Conservation (phyloP, 768 basidiomycete genomes). For the Boletus rubropictus region DNA sequence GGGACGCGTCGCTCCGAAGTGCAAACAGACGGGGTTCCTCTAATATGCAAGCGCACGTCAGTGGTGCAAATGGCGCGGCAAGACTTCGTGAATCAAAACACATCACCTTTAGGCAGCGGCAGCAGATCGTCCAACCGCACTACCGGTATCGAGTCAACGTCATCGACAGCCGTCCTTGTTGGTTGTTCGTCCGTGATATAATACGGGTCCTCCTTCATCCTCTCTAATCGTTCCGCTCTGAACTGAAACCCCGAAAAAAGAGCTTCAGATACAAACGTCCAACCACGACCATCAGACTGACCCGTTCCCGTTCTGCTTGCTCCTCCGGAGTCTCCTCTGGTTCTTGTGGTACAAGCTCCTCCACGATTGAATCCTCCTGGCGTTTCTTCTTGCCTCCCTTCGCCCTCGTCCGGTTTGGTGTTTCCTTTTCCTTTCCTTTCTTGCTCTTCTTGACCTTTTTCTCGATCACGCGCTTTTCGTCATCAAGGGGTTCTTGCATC, state of each 20-base stretch:
- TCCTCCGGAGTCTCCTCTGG: constrained; percentile 55
- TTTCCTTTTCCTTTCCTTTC: constrained; percentile 44
- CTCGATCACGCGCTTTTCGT: constrained; percentile 34
- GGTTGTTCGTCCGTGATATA: constrained; percentile 70
- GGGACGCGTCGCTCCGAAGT: constrained; percentile 37
- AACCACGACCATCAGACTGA: constrained; percentile 28
- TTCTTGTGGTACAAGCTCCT: constrained; percentile 36
- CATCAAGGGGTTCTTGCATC: constrained; percentile 29
- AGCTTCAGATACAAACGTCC: constrained; percentile 1
- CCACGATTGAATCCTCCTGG: constrained; percentile 18
- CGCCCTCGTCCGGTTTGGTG: constrained; percentile 19
- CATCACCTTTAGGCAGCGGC: constrained; percentile 31
- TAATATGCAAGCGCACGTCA: constrained; percentile 19
- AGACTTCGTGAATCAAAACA: background rate
- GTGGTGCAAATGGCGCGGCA: constrained; percentile 1
- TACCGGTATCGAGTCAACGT: constrained; percentile 90
- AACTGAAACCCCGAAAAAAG: constrained; percentile 40
- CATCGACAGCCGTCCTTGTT: constrained; percentile 38
- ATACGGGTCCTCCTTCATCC: constrained; percentile 83
- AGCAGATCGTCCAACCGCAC: constrained; percentile 74
- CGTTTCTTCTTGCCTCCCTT: constrained; percentile 45
- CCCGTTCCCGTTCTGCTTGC: constrained; percentile 54
- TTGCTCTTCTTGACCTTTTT: constrained; percentile 39
- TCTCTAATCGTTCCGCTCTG: constrained; percentile 68
- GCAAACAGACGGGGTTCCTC: constrained; percentile 40